Evolutionary conservation across 2,329 filamentous ascomycete species (phyloP).

Genomic region (Aureobasidium vineae): DNA sequence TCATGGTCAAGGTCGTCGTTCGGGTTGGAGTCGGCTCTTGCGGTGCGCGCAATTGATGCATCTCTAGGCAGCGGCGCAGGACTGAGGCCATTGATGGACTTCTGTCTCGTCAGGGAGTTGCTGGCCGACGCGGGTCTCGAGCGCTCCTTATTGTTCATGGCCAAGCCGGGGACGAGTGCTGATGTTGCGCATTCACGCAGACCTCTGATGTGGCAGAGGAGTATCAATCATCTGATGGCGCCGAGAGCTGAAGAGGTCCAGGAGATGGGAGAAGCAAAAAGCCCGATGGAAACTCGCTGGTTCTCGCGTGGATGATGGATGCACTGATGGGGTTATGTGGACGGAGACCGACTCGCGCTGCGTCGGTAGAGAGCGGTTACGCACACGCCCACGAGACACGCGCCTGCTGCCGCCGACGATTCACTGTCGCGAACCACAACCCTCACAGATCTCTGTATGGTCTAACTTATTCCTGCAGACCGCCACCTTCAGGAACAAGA

Average conservation of each 20-base stretch:
- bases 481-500: background rate
- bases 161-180: slow-evolving; percentile 20
- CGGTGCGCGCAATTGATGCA: slow-evolving; percentile 40
- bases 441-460: background rate
- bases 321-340: slow-evolving; percentile 35
- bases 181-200: slow-evolving; percentile 24
- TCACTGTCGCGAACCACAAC: background rate
- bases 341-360: background rate
- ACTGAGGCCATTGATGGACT: slow-evolving; percentile 13
- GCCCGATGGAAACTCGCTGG: slow-evolving; percentile 21
- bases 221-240: slow-evolving; percentile 20
- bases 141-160: slow-evolving; percentile 27
- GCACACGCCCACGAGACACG: background rate
- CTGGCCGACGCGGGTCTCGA: slow-evolving; percentile 24
- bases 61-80: slow-evolving; percentile 43
- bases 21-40: slow-evolving; percentile 32
- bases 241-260: background rate
- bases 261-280: background rate
- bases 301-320: slow-evolving; percentile 29
- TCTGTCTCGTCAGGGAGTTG: slow-evolving; percentile 17
- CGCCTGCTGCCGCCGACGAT: background rate
- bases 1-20: slow-evolving; percentile 6
- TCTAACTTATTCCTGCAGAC: background rate
- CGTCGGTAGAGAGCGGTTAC: background rate
- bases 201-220: slow-evolving; percentile 17